Conservation (phyloP, 805 yeast genomes). For the Lachancea nothofagi region DNA sequence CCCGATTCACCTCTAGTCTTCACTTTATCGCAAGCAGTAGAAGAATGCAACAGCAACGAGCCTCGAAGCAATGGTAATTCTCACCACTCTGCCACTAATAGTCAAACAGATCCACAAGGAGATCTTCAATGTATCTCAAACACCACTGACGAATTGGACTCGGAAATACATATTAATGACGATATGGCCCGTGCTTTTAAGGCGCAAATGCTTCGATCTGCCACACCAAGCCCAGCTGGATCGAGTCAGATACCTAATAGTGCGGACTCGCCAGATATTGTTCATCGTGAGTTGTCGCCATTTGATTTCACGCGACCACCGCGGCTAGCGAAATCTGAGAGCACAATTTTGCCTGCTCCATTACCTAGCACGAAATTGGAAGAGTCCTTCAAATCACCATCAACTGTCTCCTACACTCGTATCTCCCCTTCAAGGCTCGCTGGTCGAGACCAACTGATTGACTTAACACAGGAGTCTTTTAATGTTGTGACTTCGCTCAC, state of each 20-base stretch:
- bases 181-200: slow-evolving; percentile 1
- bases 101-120: not conserved
- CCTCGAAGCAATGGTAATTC: not conserved
- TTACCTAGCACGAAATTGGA: too few species aligned
- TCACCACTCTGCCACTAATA: too few species aligned
- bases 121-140: slow-evolving; percentile 6
- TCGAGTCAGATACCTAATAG: not conserved
- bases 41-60: not conserved
- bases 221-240: not conserved
- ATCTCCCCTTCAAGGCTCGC: slow-evolving; percentile 1
- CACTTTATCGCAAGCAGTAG: slow-evolving; percentile 6
- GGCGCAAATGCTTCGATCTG: slow-evolving; percentile 1
- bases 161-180: slow-evolving; percentile 3
- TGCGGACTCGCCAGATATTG: too few species aligned
- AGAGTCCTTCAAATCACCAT: too few species aligned
- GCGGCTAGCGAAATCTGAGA: too few species aligned
- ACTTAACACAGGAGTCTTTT: slow-evolving; percentile 28
- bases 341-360: too few species aligned
- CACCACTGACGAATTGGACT: slow-evolving; percentile 5
- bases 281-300: too few species aligned
- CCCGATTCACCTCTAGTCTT: slow-evolving; percentile 4
- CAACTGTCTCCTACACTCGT: not conserved
- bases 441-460: slow-evolving; percentile 18
- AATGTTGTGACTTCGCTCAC: slow-evolving; percentile 25
- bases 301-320: too few species aligned